Percentiles rank a stretch among this genome's conserved stretches.
Evolutionary conservation across 2,329 filamentous ascomycete species (phyloP).

Genomic region (Penicillium sp.): DNA sequence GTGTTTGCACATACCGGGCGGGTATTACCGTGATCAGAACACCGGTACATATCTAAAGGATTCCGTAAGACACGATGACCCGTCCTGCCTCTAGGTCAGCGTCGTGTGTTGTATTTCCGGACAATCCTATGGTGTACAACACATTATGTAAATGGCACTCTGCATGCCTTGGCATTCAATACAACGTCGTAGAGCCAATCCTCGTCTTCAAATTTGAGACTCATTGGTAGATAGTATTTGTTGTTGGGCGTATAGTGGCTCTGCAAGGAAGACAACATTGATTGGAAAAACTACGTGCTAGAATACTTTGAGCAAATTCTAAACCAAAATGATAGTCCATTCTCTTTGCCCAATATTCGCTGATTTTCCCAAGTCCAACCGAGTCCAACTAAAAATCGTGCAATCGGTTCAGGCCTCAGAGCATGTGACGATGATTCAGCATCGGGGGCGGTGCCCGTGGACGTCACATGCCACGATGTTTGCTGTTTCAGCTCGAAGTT

Average conservation of each 20-base stretch:
- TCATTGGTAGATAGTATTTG: neutral
- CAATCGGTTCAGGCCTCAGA: neutral
- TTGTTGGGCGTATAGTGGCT: neutral
- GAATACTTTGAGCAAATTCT: neutral
- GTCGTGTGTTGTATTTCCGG: neutral
- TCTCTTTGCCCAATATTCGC: neutral
- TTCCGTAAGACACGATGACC: neutral
- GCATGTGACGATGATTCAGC: slow-evolving; percentile 25
- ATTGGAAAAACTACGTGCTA: neutral
- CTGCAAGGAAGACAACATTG: neutral
- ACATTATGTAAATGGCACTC: neutral
- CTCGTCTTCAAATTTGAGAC: neutral
- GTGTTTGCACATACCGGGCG: slow-evolving; percentile 4
- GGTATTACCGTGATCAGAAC: slow-evolving; percentile 5
- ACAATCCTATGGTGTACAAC: neutral
- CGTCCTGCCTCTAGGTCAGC: neutral
- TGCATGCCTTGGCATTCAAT: neutral
- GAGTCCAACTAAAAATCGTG: neutral
- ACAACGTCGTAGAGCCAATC: neutral
- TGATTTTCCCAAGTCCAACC: neutral
- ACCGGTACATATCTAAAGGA: neutral
- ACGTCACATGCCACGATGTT: slow-evolving; percentile 10
- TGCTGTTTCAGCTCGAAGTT: slow-evolving; percentile 1
- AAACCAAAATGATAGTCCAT: neutral
- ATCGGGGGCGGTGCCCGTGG: slow-evolving; percentile 10